Percentiles rank a stretch among this genome's conserved stretches.
phyloP scores from a whole-genome alignment of 148 eudicot species.

The Dianthus caryophyllus region DNA sequence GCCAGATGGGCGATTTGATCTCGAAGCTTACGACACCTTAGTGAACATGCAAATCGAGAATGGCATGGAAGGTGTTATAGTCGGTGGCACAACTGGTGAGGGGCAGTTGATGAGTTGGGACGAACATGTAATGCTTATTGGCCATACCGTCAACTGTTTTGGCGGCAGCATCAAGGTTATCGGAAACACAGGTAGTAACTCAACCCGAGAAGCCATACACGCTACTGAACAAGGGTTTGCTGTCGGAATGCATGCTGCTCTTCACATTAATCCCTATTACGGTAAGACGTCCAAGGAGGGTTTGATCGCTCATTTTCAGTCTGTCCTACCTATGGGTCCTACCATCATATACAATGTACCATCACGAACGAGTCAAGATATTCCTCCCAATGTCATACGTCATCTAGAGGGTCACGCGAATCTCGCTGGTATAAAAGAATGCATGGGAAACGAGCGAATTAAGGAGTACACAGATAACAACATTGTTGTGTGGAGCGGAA shows the following conservation, averaged over 20 bases:
- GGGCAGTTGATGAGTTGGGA: conserved; percentile 95
- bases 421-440: conserved; percentile 78
- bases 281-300: conserved; percentile 85
- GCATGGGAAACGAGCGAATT: conserved; percentile 66
- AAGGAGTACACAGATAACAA: conserved; percentile 50
- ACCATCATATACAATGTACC: conserved; percentile 82
- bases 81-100: conserved; percentile 93
- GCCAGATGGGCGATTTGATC: conserved; percentile 91
- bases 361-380: conserved; percentile 77
- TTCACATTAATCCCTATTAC: conserved; percentile 87
- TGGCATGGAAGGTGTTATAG: conserved; percentile 79
- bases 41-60: conserved; percentile 73
- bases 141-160: conserved; percentile 82
- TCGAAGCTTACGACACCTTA: conserved; percentile 78
- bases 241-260: conserved; percentile 96
- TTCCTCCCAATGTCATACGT: conserved; percentile 57
- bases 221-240: conserved; percentile 91
- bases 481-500: conserved; percentile 78
- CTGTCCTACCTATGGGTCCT: conserved; percentile 82
- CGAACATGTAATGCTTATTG: conserved; percentile 92
- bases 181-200: conserved; percentile 89
- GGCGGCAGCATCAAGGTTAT: conserved; percentile 74
- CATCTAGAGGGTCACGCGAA: conserved; percentile 41
- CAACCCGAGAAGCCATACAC: conserved; percentile 89
- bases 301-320: conserved; percentile 61